These are phyloP conservation scores for Penicillium diatomitis DNA, from an alignment of 495 filamentous ascomycete genomes.

Conservation along the genomic window DNA sequence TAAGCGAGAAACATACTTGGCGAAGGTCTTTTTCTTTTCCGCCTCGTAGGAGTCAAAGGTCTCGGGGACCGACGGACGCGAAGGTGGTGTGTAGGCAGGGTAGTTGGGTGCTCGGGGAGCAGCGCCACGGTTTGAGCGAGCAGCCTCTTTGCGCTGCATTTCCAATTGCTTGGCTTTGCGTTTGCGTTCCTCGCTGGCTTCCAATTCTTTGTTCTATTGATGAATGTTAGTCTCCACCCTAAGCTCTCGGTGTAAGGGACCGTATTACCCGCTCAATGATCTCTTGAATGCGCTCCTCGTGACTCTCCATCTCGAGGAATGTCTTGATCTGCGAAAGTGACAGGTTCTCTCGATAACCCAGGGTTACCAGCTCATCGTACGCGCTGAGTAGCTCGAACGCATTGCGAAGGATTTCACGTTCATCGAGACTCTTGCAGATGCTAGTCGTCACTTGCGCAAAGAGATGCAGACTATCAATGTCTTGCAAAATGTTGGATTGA, in stretches of 20 bases:
- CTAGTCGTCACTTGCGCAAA: slow-evolving; percentile 95
- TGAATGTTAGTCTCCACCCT: slow-evolving; percentile 8
- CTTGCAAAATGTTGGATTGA: slow-evolving; percentile 97
- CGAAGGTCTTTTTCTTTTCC: slow-evolving; percentile 83
- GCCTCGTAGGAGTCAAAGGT: slow-evolving; percentile 90
- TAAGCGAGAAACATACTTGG: slow-evolving; percentile 45
- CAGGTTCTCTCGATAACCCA: slow-evolving; percentile 92
- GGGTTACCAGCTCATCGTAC: slow-evolving; percentile 91
- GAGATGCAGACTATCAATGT: slow-evolving; percentile 94
- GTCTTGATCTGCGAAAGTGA: slow-evolving; percentile 95
- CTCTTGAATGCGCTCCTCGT: slow-evolving; percentile 96
- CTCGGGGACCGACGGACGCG: slow-evolving; percentile 61
- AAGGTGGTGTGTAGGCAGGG: slow-evolving; percentile 79
- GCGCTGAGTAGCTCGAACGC: slow-evolving; percentile 91
- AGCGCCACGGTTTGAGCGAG: slow-evolving; percentile 46
- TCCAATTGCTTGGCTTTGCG: slow-evolving; percentile 95
- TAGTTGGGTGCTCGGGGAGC: slow-evolving; percentile 67
- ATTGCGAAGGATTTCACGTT: slow-evolving; percentile 88
- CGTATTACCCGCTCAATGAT: slow-evolving; percentile 77
- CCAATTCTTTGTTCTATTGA: slow-evolving; percentile 87
- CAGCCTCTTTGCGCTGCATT: slow-evolving; percentile 91
- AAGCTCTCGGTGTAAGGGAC: neutral
- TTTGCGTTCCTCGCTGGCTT: slow-evolving; percentile 96
- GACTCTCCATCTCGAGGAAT: slow-evolving; percentile 97
- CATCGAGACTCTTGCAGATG: slow-evolving; percentile 92